Evolutionary conservation across 2,329 filamentous ascomycete species (phyloP).

Genomic region (Fusarium tricinctum): DNA sequence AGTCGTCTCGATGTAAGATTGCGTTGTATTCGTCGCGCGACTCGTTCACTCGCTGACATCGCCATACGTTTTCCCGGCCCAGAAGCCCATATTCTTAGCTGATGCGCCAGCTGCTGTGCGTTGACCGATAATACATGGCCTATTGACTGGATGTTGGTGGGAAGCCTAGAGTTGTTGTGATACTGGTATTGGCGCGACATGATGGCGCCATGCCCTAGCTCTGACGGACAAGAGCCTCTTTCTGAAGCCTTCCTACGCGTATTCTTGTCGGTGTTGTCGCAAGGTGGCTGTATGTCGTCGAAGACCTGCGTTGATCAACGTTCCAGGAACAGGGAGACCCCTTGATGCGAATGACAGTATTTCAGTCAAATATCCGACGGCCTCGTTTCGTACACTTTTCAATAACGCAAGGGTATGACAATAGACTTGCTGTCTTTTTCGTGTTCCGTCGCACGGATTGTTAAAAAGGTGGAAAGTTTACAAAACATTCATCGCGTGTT

Average conservation of each 20-base stretch:
- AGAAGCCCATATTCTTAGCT: slow-evolving; percentile 58
- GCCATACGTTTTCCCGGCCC: slow-evolving; percentile 58
- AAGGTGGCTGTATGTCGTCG: slow-evolving; percentile 8
- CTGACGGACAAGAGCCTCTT: background rate
- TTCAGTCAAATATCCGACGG: slow-evolving; percentile 11
- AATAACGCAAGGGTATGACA: background rate
- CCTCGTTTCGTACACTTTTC: slow-evolving; percentile 7
- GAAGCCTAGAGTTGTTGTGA: slow-evolving; percentile 32
- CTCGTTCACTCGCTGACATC: slow-evolving; percentile 50
- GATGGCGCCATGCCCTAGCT: slow-evolving; percentile 50
- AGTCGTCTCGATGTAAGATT: slow-evolving; percentile 67
- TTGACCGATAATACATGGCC: slow-evolving; percentile 44
- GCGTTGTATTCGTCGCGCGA: slow-evolving; percentile 49
- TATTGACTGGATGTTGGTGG: slow-evolving; percentile 41
- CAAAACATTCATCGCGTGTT: slow-evolving; percentile 24
- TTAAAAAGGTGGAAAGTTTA: slow-evolving; percentile 16
- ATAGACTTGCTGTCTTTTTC: background rate
- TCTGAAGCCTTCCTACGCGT: background rate
- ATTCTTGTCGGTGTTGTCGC: background rate
- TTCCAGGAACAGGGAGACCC: slow-evolving; percentile 35
- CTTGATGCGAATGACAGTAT: slow-evolving; percentile 27
- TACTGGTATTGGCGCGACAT: slow-evolving; percentile 50
- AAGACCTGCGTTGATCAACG: slow-evolving; percentile 29
- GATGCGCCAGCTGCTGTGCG: slow-evolving; percentile 47
- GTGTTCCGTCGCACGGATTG: slow-evolving; percentile 1